Evolutionary conservation across 495 filamentous ascomycete species (phyloP), one percentile per base, ranked within the genome.

Genomic region (Penicillium bovifimosum): DNA sequence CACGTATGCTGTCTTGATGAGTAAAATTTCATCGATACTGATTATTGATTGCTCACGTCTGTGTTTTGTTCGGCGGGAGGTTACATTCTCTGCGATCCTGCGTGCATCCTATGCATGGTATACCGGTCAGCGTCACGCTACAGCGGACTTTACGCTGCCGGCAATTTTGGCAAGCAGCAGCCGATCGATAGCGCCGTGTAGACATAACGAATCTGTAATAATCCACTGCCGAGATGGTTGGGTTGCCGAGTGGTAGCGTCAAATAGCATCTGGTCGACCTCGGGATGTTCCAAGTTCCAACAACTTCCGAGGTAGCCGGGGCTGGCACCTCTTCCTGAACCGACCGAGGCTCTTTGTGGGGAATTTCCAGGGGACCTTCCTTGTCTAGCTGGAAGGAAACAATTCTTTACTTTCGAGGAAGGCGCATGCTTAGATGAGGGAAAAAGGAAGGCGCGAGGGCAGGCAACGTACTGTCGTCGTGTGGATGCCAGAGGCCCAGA

Each of bases 71-170:
- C n/a, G 53, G 29, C 24, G 48, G 17, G 5, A 71, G 60, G 9
- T 63, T 47, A 35, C 68, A 71, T 29, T 65, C 48, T 2, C 53
- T 45, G 17, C 50, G 34, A 41, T 71, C 65, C 51, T 71, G 68
- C 4, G 59, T 50, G 52, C 68, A 71, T 0, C 60, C 61, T 27
- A 56, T 54, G 18, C 65, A 71, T 13, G 68, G 68, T 1, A 68
- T 35, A 4, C 65, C 65, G 2, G 68, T 71, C 16, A 68, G 53
- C 5, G 53, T 57, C 24, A 68, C 24, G 31, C 61, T 68, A 42
- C 67, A 70, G 14, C 67, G 67, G 1, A 70, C 67, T 54, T 68
- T 70, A 11, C 67, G 67, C 45, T 62, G 53, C 11, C 67, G 61
- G 39, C 67, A 70, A 14, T 52, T 40, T 10, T 68, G 56, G 29